phyloP scores from a whole-genome alignment of 768 basidiomycete species.

The Daedaleopsis sinensis region DNA sequence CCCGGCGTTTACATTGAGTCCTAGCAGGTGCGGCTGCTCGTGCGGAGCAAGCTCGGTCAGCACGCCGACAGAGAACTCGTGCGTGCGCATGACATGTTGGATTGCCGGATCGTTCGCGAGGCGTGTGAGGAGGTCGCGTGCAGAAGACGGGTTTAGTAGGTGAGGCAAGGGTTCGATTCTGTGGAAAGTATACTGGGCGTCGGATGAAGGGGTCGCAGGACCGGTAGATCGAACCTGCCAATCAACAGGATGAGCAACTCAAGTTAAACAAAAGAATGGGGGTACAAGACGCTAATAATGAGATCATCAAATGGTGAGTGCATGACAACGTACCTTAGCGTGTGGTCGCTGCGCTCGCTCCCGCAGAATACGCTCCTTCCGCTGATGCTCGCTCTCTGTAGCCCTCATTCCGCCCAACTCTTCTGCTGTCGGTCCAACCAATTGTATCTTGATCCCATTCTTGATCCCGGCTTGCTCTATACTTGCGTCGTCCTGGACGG shows the following conservation, averaged over 20 bases:
- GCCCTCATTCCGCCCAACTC: constrained; percentile 59
- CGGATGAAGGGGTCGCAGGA: constrained; percentile 35
- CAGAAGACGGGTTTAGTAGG: constrained; percentile 64
- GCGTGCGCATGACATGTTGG: constrained; percentile 67
- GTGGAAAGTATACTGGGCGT: constrained; percentile 63
- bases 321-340: constrained; percentile 49
- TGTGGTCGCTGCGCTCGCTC: constrained; percentile 61
- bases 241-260: not conserved
- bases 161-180: constrained; percentile 61
- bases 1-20: constrained; percentile 67
- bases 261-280: not conserved
- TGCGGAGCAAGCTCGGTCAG: constrained; percentile 81
- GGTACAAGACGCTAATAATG: not conserved
- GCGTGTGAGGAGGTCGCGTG: constrained; percentile 54
- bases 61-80: constrained; percentile 67
- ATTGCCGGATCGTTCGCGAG: constrained; percentile 75
- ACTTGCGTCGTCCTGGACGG: constrained; percentile 27
- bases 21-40: constrained; percentile 69
- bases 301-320: too few relatives aligned
- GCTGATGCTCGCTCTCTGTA: constrained; percentile 59
- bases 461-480: constrained; percentile 56
- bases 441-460: constrained; percentile 66
- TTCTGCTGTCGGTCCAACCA: constrained; percentile 65
- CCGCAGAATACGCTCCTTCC: constrained; percentile 57
- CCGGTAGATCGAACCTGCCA: constrained; percentile 60